Evolutionary conservation across 1,139 yeast species (phyloP).

Genomic region (Suhomyces anneliseae): DNA sequence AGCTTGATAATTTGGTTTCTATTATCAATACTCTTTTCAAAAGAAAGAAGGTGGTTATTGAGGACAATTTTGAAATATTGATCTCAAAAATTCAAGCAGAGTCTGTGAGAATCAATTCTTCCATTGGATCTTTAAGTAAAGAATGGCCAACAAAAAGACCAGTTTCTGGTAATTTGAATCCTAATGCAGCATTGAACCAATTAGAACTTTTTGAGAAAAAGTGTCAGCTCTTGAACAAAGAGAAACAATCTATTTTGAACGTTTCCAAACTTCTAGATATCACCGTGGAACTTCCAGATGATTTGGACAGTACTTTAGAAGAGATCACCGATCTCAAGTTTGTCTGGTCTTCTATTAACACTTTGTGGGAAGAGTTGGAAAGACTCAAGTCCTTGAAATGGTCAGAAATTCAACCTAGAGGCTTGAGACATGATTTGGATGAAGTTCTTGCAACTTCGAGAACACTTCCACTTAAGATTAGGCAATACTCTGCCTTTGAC

Average conservation of each 20-base stretch:
- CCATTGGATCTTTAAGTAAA: slow-evolving; percentile 23
- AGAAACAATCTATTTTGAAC: slow-evolving; percentile 27
- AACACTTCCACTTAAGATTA: slow-evolving; percentile 55
- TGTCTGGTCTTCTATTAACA: slow-evolving; percentile 67
- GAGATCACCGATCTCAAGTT: slow-evolving; percentile 60
- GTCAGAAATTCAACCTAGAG: slow-evolving; percentile 49
- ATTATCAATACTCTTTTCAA: slow-evolving; percentile 45
- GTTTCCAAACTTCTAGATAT: slow-evolving; percentile 48
- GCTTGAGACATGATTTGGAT: slow-evolving; percentile 53
- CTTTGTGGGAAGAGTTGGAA: slow-evolving; percentile 53
- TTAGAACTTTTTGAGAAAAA: slow-evolving; percentile 44
- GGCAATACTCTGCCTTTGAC: slow-evolving; percentile 72
- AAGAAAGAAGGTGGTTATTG: slow-evolving; percentile 39
- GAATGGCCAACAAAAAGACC: slow-evolving; percentile 58
- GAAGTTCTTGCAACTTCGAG: slow-evolving; percentile 48
- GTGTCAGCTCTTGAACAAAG: slow-evolving; percentile 20
- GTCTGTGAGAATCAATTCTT: slow-evolving; percentile 36
- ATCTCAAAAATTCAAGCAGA: slow-evolving; percentile 44
- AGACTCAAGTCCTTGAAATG: slow-evolving; percentile 49
- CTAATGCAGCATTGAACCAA: slow-evolving; percentile 51
- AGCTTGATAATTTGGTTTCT: slow-evolving; percentile 52
- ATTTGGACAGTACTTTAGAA: slow-evolving; percentile 33
- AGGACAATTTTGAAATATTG: slow-evolving; percentile 44
- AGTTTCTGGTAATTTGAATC: slow-evolving; percentile 41
- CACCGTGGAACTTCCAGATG: slow-evolving; percentile 25